phyloP scores from a whole-genome alignment of 148 eudicot genomes.

The Rhododendron williamsianum region DNA sequence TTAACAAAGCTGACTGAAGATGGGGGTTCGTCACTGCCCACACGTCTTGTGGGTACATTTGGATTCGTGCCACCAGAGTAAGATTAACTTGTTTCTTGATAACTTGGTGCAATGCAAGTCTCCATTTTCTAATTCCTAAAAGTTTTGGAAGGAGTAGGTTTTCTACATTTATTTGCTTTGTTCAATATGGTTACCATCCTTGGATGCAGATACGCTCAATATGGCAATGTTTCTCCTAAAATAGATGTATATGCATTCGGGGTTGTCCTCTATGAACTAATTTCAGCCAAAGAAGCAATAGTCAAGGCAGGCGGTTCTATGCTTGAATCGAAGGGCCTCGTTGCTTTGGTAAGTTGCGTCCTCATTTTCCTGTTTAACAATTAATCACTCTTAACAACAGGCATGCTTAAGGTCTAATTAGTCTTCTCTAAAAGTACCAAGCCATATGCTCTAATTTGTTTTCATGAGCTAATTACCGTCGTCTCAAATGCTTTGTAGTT shows the following conservation, averaged over 20 bases:
- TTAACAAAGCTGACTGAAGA: constrained; percentile 78
- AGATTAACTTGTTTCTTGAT: constrained; percentile 17
- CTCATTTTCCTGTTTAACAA: neutral
- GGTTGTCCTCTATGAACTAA: constrained; percentile 82
- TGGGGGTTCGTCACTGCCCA: constrained; percentile 54
- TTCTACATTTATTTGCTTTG: neutral
- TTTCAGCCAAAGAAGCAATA: constrained; percentile 85
- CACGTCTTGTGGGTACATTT: constrained; percentile 93
- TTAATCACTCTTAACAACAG: neutral
- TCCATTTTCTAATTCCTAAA: neutral
- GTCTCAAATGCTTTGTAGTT: constrained; percentile 31
- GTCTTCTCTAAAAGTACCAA: neutral
- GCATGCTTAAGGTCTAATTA: neutral
- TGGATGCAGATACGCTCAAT: constrained; percentile 71
- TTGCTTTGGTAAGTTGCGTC: constrained; percentile 44
- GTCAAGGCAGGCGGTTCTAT: constrained; percentile 42
- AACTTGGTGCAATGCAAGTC: neutral
- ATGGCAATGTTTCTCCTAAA: constrained; percentile 84
- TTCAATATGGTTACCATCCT: neutral
- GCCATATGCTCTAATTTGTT: neutral
- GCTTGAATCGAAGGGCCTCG: constrained; percentile 59
- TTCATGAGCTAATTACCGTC: neutral
- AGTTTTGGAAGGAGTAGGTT: neutral
- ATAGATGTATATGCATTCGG: constrained; percentile 93
- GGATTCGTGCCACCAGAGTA: constrained; percentile 99